Conservation (phyloP, 1,139 yeast genomes). For the Schwanniomyces etchellsii region DNA sequence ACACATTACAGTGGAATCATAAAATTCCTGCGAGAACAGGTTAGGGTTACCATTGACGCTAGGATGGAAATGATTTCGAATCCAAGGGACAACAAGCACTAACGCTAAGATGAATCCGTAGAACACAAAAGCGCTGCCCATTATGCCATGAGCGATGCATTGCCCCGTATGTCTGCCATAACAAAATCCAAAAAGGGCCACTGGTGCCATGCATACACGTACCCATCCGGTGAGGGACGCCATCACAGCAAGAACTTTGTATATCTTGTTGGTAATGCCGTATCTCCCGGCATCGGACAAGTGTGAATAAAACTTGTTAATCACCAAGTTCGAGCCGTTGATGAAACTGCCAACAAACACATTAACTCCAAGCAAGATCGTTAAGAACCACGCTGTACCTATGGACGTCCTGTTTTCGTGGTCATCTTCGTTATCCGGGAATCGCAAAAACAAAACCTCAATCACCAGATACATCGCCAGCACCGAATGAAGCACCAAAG, state of each 20-base stretch:
- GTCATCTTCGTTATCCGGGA: conserved; percentile 54
- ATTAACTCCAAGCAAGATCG: conserved; percentile 38
- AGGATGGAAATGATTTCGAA: conserved; percentile 33
- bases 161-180: conserved; percentile 76
- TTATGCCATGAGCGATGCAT: conserved; percentile 93
- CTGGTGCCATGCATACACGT: conserved; percentile 73
- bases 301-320: conserved; percentile 32
- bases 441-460: conserved; percentile 52
- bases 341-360: conserved; percentile 51
- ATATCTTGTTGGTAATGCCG: conserved; percentile 21
- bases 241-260: conserved; percentile 42
- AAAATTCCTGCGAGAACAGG: conserved; percentile 73
- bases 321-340: conserved; percentile 46
- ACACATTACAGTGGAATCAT: conserved; percentile 75
- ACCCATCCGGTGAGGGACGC: conserved; percentile 57
- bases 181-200: conserved; percentile 77
- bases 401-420: conserved; percentile 62
- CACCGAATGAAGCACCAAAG: conserved; percentile 42
- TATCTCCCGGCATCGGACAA: conserved; percentile 15
- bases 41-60: conserved; percentile 20
- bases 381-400: conserved; percentile 60
- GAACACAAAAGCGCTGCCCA: conserved; percentile 83
- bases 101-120: conserved; percentile 69
- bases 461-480: conserved; percentile 46
- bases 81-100: conserved; percentile 67